Base-by-base conservation (phyloP, 2,329 filamentous ascomycete species). In the Cladorrhinum sp. region DNA sequence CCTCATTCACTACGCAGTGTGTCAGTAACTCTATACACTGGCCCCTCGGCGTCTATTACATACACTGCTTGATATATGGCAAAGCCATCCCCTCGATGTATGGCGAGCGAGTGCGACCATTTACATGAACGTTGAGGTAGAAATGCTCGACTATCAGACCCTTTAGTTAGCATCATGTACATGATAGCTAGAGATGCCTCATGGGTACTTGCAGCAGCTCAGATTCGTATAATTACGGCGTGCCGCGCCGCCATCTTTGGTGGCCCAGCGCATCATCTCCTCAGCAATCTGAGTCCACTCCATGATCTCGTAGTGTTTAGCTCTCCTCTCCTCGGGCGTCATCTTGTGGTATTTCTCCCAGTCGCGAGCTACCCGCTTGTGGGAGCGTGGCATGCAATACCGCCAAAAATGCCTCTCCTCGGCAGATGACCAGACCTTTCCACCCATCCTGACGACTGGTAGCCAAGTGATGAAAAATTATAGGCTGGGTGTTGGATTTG, bases 381-480 rank as follows among this genome's bases (percentile, higher is more conserved):
- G 67, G 0, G 72, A 72, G 9, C 62, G 55, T 2, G 70, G 68
- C 5, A 72, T 61, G 18, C 75, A 65, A 5, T 61, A 10, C 1
- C 41, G 58, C 82, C 81, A 85, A 66, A 83, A 84, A 63, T 77
- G 70, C 1, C 66, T 58, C 68, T 85, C 82, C 62, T 85, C 82
- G 1, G 75, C 69, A 0, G 60, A 60, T 0, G 78, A 76, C 82
- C 82, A 85, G 4, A 77, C 70, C 62, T 77, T 82, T 23, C 80
- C 81, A 4, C 77, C 80, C 81, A 84, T 82, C 23, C 24, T 75
- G 51, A 50, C 13, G 24, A 32, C 38, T 52, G 48, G 27, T 29
- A 36, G 16, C 25, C 8, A 13, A 4, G n/a, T n/a, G n/a, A n/a
- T n/a, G n/a, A n/a, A n/a, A n/a, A n/a, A n/a, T n/a, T n/a, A n/a